A percentile compares a stretch with the other conserved stretches of the same genome.
Evolutionary conservation across 2,329 filamentous ascomycete genomes (phyloP).

Genomic region (Sarocladium strictum): DNA sequence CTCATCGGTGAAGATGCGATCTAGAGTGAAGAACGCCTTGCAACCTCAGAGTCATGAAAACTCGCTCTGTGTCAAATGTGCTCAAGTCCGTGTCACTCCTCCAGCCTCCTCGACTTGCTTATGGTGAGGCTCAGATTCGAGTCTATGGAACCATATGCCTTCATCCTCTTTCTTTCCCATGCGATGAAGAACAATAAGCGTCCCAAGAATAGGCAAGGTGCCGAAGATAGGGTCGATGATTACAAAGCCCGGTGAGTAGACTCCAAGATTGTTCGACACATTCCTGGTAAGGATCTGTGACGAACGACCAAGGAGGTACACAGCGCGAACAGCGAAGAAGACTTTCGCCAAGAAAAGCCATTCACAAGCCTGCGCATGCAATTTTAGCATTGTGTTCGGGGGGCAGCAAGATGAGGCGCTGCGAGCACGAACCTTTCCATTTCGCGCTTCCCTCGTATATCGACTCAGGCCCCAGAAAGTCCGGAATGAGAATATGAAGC

Average conservation of each 20-base stretch:
- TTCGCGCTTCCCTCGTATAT: background rate
- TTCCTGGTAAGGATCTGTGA: background rate
- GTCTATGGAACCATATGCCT: background rate
- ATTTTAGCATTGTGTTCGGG: background rate
- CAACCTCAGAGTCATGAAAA: no score
- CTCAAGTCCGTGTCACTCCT: no score
- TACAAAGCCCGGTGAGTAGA: background rate
- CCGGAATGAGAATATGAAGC: no score
- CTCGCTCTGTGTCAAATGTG: no score
- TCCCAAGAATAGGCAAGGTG: background rate
- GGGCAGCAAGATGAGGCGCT: no score
- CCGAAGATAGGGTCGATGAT: background rate
- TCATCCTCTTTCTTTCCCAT: background rate
- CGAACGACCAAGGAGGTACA: background rate
- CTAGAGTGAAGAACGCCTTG: no score
- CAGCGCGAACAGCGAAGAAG: background rate
- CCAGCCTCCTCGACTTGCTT: background rate
- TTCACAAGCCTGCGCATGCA: background rate
- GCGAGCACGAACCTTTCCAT: background rate
- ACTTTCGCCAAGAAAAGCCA: background rate
- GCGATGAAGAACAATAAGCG: background rate
- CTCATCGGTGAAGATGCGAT: no score
- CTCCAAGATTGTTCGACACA: background rate
- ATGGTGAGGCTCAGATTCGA: background rate
- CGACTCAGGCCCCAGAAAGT: no score